A percentile compares a stretch with the other conserved stretches of the same genome.
Evolutionary conservation across 2,329 filamentous ascomycete genomes (phyloP).

Genomic region (Purpureocillium takamizusanense): DNA sequence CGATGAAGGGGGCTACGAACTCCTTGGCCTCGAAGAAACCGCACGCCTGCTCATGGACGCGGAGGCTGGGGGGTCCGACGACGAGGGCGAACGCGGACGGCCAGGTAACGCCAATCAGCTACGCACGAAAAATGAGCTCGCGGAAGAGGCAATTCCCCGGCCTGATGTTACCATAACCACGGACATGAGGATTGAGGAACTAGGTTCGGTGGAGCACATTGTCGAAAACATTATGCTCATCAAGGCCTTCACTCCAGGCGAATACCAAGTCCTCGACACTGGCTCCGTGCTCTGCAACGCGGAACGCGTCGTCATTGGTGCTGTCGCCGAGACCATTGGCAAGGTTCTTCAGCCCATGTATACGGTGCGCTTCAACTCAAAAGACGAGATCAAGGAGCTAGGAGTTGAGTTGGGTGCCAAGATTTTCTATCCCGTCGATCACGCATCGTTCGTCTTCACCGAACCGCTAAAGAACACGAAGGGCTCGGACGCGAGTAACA

Average conservation of each 20-base stretch:
- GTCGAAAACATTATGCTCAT: constrained; percentile 75
- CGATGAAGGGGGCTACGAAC: constrained; percentile 53
- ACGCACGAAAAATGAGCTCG: constrained; percentile 73
- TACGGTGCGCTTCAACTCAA: constrained; percentile 64
- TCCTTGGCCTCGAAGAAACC: constrained; percentile 73
- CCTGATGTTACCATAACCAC: constrained; percentile 71
- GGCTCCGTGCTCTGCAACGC: constrained; percentile 76
- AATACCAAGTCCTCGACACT: constrained; percentile 75
- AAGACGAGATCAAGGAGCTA: constrained; percentile 57
- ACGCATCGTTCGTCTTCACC: constrained; percentile 81
- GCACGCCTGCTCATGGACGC: constrained; percentile 78
- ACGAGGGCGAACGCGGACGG: constrained; percentile 52
- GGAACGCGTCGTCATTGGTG: constrained; percentile 69
- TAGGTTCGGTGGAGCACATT: constrained; percentile 68
- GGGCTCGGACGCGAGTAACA: constrained; percentile 88
- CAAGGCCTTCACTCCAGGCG: constrained; percentile 68
- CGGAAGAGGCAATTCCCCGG: constrained; percentile 56
- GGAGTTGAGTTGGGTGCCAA: constrained; percentile 60
- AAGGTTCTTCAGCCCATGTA: constrained; percentile 82
- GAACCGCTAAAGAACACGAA: constrained; percentile 70
- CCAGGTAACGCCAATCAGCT: constrained; percentile 38
- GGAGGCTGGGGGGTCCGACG: constrained; percentile 64
- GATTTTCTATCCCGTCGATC: constrained; percentile 70
- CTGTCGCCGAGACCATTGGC: constrained; percentile 77
- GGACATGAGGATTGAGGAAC: constrained; percentile 65